Percentiles rank a stretch among this genome's conserved stretches.
phyloP scores from a whole-genome alignment of 1,284 basidiomycete genomes.

The Tremellales sp. region DNA sequence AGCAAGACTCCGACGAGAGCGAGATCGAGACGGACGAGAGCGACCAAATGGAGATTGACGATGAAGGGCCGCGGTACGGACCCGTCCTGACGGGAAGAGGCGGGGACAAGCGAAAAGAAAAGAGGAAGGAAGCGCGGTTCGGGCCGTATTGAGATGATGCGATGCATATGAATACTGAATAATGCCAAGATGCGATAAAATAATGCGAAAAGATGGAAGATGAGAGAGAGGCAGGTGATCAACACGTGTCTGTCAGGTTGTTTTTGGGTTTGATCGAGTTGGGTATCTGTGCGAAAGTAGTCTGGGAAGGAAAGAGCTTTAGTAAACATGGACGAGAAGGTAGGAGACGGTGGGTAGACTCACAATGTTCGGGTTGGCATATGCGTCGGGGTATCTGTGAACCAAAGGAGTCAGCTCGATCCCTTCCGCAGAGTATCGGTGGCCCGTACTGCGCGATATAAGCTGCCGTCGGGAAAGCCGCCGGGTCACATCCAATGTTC shows the following conservation, averaged over 20 bases:
- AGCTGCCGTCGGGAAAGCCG: constrained; percentile 54
- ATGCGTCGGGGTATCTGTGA: constrained; percentile 29
- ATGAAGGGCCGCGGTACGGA: constrained; percentile 1
- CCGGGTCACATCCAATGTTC: constrained; percentile 49
- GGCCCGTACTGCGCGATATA: constrained; percentile 51
- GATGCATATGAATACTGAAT: too few species aligned
- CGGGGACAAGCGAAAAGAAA: not conserved
- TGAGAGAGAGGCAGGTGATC: constrained; percentile 7
- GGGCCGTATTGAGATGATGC: not conserved
- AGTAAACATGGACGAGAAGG: not conserved
- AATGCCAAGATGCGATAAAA: too few species aligned
- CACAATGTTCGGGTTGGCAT: constrained; percentile 42
- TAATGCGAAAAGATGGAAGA: too few species aligned
- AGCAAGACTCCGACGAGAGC: too few species aligned
- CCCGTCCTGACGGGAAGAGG: not conserved
- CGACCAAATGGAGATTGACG: constrained; percentile 1
- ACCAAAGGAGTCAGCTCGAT: not conserved
- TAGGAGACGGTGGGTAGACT: constrained; percentile 6
- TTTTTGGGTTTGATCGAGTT: constrained; percentile 32
- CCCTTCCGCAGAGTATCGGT: not conserved
- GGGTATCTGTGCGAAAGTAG: constrained; percentile 24
- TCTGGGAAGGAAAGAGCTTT: constrained; percentile 16
- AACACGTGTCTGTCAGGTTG: constrained; percentile 31
- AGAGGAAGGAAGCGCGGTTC: not conserved
- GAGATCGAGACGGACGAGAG: constrained; percentile 31